phyloP scores from a whole-genome alignment of 129 eudicot species.

The Lonicera japonica region DNA sequence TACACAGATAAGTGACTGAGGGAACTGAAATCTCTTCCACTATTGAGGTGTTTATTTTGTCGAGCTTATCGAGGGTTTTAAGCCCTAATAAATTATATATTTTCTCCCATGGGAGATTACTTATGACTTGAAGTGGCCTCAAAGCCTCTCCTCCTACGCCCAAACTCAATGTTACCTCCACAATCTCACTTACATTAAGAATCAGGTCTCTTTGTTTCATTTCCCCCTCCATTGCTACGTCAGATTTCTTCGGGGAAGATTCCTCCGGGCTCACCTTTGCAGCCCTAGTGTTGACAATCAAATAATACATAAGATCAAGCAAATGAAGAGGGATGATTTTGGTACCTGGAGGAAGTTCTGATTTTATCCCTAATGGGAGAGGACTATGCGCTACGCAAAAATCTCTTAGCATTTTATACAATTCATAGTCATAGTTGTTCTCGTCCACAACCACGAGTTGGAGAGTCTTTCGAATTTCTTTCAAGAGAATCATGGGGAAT shows the following conservation, averaged over 20 bases:
- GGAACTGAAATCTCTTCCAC: constrained; percentile 47
- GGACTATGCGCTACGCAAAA: constrained; percentile 29
- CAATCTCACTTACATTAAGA: background rate
- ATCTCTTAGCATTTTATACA: background rate
- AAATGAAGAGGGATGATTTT: background rate
- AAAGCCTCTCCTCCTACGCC: background rate
- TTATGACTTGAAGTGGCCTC: background rate
- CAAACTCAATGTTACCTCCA: background rate
- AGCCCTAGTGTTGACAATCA: background rate
- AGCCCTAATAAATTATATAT: background rate
- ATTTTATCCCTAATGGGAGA: constrained; percentile 15
- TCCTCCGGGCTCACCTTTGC: background rate
- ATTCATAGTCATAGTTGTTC: background rate
- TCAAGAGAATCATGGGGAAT: constrained; percentile 26
- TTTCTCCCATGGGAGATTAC: background rate
- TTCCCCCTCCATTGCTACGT: background rate
- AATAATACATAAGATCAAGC: constrained; percentile 1
- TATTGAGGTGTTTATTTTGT: background rate
- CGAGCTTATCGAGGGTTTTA: background rate
- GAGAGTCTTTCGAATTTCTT: constrained; percentile 16
- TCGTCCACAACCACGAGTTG: constrained; percentile 12
- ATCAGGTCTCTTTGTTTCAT: background rate
- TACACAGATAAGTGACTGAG: constrained; percentile 24
- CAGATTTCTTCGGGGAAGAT: background rate
- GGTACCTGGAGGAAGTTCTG: background rate